Evolutionary conservation across 2,329 filamentous ascomycete genomes (phyloP).

Genomic region (Ceratocystis diversiconidia): DNA sequence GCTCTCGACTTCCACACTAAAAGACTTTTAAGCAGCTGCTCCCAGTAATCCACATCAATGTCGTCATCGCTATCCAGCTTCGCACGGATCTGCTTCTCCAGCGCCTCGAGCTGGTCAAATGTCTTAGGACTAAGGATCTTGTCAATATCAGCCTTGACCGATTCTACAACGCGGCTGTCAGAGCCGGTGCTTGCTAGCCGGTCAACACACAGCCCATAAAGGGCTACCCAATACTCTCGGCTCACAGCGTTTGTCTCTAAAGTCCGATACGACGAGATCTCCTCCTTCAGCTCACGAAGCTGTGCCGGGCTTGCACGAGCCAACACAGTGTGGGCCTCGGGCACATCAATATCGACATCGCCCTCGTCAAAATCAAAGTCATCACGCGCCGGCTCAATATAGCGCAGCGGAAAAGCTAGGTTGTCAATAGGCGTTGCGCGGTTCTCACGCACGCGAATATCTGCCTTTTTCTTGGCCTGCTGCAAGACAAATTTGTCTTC

Average conservation of each 20-base stretch:
- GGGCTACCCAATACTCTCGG: slow-evolving; percentile 77
- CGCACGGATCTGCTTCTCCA: slow-evolving; percentile 73
- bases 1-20: slow-evolving; percentile 86
- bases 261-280: slow-evolving; percentile 65
- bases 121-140: slow-evolving; percentile 73
- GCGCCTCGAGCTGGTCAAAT: slow-evolving; percentile 67
- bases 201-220: slow-evolving; percentile 36
- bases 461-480: slow-evolving; percentile 95
- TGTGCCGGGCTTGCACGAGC: slow-evolving; percentile 44
- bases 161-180: slow-evolving; percentile 63
- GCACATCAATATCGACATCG: slow-evolving; percentile 58
- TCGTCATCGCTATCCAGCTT: slow-evolving; percentile 82
- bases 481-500: slow-evolving; percentile 93
- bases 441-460: slow-evolving; percentile 81
- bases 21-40: slow-evolving; percentile 72
- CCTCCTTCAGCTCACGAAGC: slow-evolving; percentile 62
- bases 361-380: slow-evolving; percentile 72
- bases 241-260: slow-evolving; percentile 69
- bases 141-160: slow-evolving; percentile 79
- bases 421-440: slow-evolving; percentile 88
- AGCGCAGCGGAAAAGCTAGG: slow-evolving; percentile 77
- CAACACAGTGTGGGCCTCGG: slow-evolving; percentile 69
- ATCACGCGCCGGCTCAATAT: slow-evolving; percentile 73
- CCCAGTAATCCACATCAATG: slow-evolving; percentile 96
- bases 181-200: slow-evolving; percentile 45